Evolutionary conservation across 331 rosid genomes (phyloP), one percentile per base, ranked within the genome.

Genomic region (Spiraea crenata): DNA sequence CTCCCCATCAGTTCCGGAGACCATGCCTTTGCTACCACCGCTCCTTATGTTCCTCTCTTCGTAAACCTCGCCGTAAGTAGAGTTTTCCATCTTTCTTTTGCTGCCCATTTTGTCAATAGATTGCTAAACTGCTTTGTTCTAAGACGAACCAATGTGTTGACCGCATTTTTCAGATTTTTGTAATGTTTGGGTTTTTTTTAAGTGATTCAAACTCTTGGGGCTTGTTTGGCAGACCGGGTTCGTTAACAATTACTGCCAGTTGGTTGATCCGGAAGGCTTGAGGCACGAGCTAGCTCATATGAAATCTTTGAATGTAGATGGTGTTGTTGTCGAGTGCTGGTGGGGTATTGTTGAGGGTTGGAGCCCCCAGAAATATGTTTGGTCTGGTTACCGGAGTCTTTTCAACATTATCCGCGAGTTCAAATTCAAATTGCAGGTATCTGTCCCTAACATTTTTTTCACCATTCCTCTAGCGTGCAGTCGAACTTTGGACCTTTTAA

Each of bases 271-370:
- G 51, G 93, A 86, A 45, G 88, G 96, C 71, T 76, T 87, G 59
- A 86, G 87, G 68, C 89, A 82, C 82, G 95, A 91, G 88, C 83
- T 95, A 56, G 79, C 85, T 67, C 90, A 85, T 78, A 74, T 89
- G 69, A 85, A 87, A 80, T 85, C 99, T 59, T 77, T 91, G 68
- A 82, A 89, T 61, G 78, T 86, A 19, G 99, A 95, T 71, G 99
- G 99, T 54, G 84, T 95, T 65, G 75, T 85, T 46, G 90, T 91
- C 70, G 91, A 91, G 73, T 95, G 99, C 78, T 95, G 99, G 97
- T 95, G 99, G 99, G 97, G 99, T 31, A 89, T 95, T 57, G 83
- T 89, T 74, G 99, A 95, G 81, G 92, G 88, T 57, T 91, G 93
- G 93, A 82, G 75, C 78, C 90, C 97, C 5, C 99, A 86, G 66